phyloP scores from a whole-genome alignment of 2,329 filamentous ascomycete genomes.

The Aureobasidium mangrovei region DNA sequence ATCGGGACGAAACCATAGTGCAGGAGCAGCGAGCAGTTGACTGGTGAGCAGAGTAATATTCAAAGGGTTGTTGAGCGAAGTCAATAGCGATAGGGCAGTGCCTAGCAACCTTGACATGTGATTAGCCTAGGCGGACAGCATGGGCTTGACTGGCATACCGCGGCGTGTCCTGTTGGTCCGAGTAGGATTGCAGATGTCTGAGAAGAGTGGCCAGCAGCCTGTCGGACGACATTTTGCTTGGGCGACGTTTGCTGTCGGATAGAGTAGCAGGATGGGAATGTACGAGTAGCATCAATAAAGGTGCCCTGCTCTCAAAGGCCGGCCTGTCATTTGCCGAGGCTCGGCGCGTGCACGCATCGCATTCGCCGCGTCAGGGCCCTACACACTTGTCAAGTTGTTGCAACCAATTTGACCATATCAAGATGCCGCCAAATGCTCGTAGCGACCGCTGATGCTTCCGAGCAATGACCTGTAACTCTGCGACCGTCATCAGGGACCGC shows the following conservation, averaged over 20 bases:
- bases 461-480: no score
- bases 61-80: conserved; percentile 62
- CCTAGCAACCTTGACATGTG: conserved; percentile 42
- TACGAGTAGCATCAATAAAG: no score
- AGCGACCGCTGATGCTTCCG: no score
- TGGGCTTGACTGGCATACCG: conserved; percentile 34
- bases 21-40: conserved; percentile 61
- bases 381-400: no score
- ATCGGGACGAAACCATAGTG: conserved; percentile 58
- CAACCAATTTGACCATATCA: no score
- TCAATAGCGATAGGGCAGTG: conserved; percentile 59
- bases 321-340: no score
- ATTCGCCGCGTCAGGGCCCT: no score
- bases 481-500: no score
- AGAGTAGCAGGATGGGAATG: no score
- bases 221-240: conserved; percentile 53
- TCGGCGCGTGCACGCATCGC: no score
- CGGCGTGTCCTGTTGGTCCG: conserved; percentile 50
- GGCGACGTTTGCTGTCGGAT: background rate
- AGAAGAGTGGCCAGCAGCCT: conserved; percentile 58
- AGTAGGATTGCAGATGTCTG: conserved; percentile 51
- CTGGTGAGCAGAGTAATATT: conserved; percentile 66
- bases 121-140: conserved; percentile 16
- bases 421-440: no score
- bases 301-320: no score